A percentile compares a stretch with the other conserved stretches of the same genome.
phyloP scores from a whole-genome alignment of 2,329 filamentous ascomycete species.

The Phialemoniopsis sp. region DNA sequence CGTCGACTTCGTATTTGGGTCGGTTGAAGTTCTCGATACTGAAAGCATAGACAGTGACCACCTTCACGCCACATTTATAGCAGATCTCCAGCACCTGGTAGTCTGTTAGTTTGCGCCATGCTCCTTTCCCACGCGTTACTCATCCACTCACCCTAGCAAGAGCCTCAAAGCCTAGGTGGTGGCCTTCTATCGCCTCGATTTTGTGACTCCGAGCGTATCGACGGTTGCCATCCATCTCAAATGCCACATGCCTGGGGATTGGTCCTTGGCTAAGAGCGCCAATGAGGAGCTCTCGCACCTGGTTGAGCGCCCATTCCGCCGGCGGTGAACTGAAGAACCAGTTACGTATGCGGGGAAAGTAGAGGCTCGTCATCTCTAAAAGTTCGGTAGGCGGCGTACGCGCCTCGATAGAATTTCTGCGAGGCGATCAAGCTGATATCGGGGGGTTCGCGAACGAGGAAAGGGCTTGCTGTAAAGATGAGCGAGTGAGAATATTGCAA shows the following conservation, averaged over 20 bases:
- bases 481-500: no score
- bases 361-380: conserved; percentile 47
- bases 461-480: no score
- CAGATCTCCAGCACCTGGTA: conserved; percentile 86
- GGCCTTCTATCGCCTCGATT: conserved; percentile 95
- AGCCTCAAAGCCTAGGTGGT: conserved; percentile 93
- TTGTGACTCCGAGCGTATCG: conserved; percentile 86
- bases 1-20: conserved; percentile 93
- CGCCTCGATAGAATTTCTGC: not conserved
- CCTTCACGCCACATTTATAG: conserved; percentile 95
- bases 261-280: conserved; percentile 85
- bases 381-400: not conserved
- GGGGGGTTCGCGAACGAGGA: no score
- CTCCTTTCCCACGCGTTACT: conserved; percentile 10
- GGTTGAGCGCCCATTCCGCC: conserved; percentile 80
- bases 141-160: conserved; percentile 66
- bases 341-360: conserved; percentile 42
- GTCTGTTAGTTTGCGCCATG: not conserved
- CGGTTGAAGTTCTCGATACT: conserved; percentile 99
- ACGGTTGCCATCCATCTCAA: conserved; percentile 98
- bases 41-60: conserved; percentile 97
- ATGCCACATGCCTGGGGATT: conserved; percentile 93
- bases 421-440: no score
- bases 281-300: conserved; percentile 79
- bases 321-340: conserved; percentile 89